phyloP scores from a whole-genome alignment of 2,329 filamentous ascomycete genomes.

The Sarocladium kiliense region DNA sequence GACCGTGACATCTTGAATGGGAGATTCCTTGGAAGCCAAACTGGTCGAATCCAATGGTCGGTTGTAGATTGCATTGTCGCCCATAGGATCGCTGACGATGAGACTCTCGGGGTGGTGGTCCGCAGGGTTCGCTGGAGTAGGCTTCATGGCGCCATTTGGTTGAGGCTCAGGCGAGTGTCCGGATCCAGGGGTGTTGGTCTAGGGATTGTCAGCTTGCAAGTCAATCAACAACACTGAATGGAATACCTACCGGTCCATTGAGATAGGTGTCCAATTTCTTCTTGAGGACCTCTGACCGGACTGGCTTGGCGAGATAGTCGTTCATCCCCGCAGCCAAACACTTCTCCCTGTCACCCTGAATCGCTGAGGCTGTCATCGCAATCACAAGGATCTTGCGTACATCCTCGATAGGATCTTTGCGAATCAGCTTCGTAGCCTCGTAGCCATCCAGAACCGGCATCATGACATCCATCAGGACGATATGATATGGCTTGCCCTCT shows the following conservation, averaged over 20 bases:
- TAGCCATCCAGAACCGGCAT: slow-evolving; percentile 94
- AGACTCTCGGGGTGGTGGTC: slow-evolving; percentile 11
- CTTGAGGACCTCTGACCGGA: slow-evolving; percentile 82
- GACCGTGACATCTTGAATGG: slow-evolving; percentile 13
- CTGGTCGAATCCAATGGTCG: slow-evolving; percentile 22
- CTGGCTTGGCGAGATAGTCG: slow-evolving; percentile 92
- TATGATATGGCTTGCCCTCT: slow-evolving; percentile 74
- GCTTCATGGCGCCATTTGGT: slow-evolving; percentile 9
- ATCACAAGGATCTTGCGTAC: slow-evolving; percentile 87
- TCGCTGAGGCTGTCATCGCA: slow-evolving; percentile 94
- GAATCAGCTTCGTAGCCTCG: slow-evolving; percentile 79
- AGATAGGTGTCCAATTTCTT: slow-evolving; percentile 66
- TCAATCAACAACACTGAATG: neutral
- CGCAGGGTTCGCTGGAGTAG: slow-evolving; percentile 11
- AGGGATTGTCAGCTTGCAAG: neutral
- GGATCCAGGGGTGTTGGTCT: neutral
- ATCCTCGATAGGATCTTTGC: slow-evolving; percentile 67
- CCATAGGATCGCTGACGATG: slow-evolving; percentile 22
- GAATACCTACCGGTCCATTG: slow-evolving; percentile 25
- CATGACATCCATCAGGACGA: slow-evolving; percentile 93
- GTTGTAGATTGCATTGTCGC: slow-evolving; percentile 27
- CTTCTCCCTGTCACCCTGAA: slow-evolving; percentile 90
- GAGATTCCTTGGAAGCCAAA: slow-evolving; percentile 10
- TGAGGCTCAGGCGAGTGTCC: neutral
- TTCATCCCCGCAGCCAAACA: slow-evolving; percentile 97